A percentile compares a stretch with the other conserved stretches of the same genome.
Evolutionary conservation across 805 yeast species (phyloP).

Genomic region (Ogataea pilisensis): DNA sequence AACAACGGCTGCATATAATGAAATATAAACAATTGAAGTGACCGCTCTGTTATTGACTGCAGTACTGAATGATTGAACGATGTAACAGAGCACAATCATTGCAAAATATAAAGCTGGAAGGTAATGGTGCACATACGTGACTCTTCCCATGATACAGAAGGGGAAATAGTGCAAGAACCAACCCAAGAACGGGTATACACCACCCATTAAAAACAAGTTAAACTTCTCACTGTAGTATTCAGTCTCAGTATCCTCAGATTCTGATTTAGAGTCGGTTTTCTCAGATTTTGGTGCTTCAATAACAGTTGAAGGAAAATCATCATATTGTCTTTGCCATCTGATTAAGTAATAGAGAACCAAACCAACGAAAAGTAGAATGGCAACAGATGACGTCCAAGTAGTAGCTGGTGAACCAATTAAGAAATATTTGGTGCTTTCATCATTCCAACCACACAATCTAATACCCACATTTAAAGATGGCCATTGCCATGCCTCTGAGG

Average conservation of each 20-base stretch:
- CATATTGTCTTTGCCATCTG: slow-evolving; percentile 81
- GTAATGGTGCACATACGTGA: slow-evolving; percentile 94
- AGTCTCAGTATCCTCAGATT: background rate
- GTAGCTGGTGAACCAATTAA: slow-evolving; percentile 75
- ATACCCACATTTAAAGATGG: slow-evolving; percentile 74
- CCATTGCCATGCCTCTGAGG: slow-evolving; percentile 85
- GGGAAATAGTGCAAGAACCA: slow-evolving; percentile 90
- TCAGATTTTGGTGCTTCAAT: too few species aligned
- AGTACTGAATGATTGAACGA: slow-evolving; percentile 40
- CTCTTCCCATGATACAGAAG: slow-evolving; percentile 91
- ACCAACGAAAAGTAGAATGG: slow-evolving; percentile 50
- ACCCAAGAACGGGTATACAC: slow-evolving; percentile 80
- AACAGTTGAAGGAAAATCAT: slow-evolving; percentile 42
- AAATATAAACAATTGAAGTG: slow-evolving; percentile 35
- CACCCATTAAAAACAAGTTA: slow-evolving; percentile 50
- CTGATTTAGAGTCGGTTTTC: too few species aligned
- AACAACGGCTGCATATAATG: slow-evolving; percentile 47
- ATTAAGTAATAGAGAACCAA: slow-evolving; percentile 43
- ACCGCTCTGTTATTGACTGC: slow-evolving; percentile 20
- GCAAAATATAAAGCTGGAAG: slow-evolving; percentile 95
- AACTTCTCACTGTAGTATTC: slow-evolving; percentile 17
- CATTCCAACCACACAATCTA: slow-evolving; percentile 71
- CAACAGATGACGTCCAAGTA: slow-evolving; percentile 68
- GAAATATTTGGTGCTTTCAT: slow-evolving; percentile 55
- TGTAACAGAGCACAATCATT: slow-evolving; percentile 65